phyloP scores from a whole-genome alignment of 2,329 filamentous ascomycete species.

The Leptographium flavum region DNA sequence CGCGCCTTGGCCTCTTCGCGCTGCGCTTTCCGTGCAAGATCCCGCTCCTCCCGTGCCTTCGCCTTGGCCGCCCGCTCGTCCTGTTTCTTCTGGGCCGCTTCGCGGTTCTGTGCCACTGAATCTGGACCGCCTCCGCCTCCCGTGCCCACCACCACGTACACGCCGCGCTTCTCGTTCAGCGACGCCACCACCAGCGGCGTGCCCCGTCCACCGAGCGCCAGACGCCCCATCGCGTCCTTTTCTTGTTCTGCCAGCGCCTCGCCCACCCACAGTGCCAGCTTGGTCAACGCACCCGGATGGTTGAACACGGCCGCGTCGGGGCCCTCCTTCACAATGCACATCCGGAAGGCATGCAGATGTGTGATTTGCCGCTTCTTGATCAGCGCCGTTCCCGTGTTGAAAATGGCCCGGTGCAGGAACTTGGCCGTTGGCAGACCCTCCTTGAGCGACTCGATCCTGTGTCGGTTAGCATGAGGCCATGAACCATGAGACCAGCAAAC shows the following conservation, averaged over 20 bases:
- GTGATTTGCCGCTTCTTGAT: conserved; percentile 91
- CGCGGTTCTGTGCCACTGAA: conserved; percentile 48
- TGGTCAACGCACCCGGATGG: conserved; percentile 83
- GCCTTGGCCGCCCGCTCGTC: conserved; percentile 50
- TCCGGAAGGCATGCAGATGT: conserved; percentile 80
- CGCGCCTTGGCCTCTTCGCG: conserved; percentile 43
- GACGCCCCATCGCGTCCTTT: conserved; percentile 55
- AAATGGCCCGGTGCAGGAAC: conserved; percentile 80
- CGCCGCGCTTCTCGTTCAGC: conserved; percentile 70
- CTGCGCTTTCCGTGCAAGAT: conserved; percentile 14
- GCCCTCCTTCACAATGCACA: conserved; percentile 91
- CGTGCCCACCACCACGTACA: conserved; percentile 88
- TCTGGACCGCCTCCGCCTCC: conserved; percentile 73
- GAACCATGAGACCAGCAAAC: too few species aligned
- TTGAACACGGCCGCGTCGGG: conserved; percentile 85
- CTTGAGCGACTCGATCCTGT: conserved; percentile 61
- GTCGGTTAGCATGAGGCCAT: conserved; percentile 2
- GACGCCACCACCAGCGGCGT: conserved; percentile 84
- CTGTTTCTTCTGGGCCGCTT: conserved; percentile 47
- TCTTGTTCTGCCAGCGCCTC: conserved; percentile 88
- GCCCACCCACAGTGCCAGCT: conserved; percentile 85
- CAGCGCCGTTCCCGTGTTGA: conserved; percentile 78
- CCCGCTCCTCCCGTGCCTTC: conserved; percentile 45
- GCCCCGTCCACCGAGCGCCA: conserved; percentile 54
- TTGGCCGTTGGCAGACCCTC: conserved; percentile 70